Percentiles rank a stretch among this genome's conserved stretches.
Evolutionary conservation across 306 rosid genomes (phyloP).

Genomic region (Vachellia pachyceras): DNA sequence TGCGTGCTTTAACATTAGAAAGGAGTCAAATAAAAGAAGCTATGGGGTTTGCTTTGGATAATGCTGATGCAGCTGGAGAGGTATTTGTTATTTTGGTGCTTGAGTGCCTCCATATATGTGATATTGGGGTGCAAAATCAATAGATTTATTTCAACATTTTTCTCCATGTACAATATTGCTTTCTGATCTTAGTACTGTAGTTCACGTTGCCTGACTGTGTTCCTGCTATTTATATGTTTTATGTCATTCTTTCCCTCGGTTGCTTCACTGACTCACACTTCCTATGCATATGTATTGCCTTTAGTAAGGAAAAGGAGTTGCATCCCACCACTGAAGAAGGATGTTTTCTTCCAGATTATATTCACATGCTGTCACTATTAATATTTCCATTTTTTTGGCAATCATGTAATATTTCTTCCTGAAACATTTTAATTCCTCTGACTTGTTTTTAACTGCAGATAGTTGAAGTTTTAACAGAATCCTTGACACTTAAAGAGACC

Average conservation of each 20-base stretch:
- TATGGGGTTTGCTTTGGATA: slow-evolving; percentile 97
- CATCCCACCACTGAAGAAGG: slow-evolving; percentile 5
- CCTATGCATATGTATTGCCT: neutral
- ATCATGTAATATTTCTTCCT: slow-evolving; percentile 16
- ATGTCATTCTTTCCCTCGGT: neutral
- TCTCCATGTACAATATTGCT: slow-evolving; percentile 6
- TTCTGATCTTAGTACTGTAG: neutral
- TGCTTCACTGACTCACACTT: neutral
- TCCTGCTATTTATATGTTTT: too few relatives aligned
- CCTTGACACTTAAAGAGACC: slow-evolving; percentile 97
- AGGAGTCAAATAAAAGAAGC: slow-evolving; percentile 97
- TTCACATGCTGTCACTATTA: slow-evolving; percentile 19
- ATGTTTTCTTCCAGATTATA: slow-evolving; percentile 5
- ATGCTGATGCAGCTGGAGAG: slow-evolving; percentile 99
- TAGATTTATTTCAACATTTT: slow-evolving; percentile 7
- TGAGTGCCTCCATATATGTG: slow-evolving; percentile 4
- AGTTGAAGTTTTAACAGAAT: slow-evolving; percentile 96
- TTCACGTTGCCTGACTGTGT: too few relatives aligned
- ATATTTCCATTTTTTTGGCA: neutral
- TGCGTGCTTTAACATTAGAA: slow-evolving; percentile 95
- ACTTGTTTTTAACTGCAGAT: slow-evolving; percentile 65
- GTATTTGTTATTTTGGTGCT: slow-evolving; percentile 50
- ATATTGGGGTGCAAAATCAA: slow-evolving; percentile 11
- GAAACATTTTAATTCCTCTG: slow-evolving; percentile 17
- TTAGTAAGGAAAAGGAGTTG: slow-evolving; percentile 4